Conservation (phyloP, 2,329 filamentous ascomycete species). For the Aspergillus fumigatiaffinis region DNA sequence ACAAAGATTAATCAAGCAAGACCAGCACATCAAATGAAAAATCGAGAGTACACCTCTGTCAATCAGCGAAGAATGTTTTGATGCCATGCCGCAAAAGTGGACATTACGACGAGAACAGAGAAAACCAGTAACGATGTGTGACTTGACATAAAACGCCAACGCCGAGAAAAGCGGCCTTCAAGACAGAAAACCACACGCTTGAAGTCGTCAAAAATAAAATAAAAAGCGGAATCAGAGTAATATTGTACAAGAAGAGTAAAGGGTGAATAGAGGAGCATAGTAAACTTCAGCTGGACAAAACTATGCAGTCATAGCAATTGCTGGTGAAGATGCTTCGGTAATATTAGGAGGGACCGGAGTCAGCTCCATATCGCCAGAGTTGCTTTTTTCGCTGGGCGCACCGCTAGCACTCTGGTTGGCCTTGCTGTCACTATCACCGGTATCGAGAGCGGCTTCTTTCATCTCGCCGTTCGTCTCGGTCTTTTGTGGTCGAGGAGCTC, state of each 20-base stretch:
- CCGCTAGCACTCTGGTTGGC: constrained; percentile 54
- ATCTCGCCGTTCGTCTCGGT: constrained; percentile 59
- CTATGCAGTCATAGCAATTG: constrained; percentile 38
- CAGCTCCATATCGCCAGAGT: constrained; percentile 47
- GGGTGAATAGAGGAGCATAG: not conserved
- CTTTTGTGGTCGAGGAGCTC: constrained; percentile 46
- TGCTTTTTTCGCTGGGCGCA: constrained; percentile 58
- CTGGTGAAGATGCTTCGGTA: constrained; percentile 51
- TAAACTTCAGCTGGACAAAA: not conserved
- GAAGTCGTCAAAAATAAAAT: constrained; percentile 3
- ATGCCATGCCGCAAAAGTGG: not conserved
- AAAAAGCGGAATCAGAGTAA: constrained; percentile 7
- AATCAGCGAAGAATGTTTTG: not conserved
- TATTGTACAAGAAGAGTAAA: constrained; percentile 25
- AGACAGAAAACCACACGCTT: constrained; percentile 1
- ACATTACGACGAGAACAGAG: not conserved
- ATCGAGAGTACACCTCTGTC: not conserved
- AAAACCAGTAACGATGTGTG: not conserved
- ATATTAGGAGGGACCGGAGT: constrained; percentile 44
- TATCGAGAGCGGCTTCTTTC: constrained; percentile 52
- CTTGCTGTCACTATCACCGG: constrained; percentile 55
- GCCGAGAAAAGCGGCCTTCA: constrained; percentile 2
- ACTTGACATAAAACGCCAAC: not conserved
- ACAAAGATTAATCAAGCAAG: not conserved
- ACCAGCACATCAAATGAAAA: not conserved